Percentiles rank a stretch among this genome's conserved stretches.
These are phyloP conservation scores for Pinus taeda DNA, from an alignment of 75 land plant genomes.

Conservation along the genomic window DNA sequence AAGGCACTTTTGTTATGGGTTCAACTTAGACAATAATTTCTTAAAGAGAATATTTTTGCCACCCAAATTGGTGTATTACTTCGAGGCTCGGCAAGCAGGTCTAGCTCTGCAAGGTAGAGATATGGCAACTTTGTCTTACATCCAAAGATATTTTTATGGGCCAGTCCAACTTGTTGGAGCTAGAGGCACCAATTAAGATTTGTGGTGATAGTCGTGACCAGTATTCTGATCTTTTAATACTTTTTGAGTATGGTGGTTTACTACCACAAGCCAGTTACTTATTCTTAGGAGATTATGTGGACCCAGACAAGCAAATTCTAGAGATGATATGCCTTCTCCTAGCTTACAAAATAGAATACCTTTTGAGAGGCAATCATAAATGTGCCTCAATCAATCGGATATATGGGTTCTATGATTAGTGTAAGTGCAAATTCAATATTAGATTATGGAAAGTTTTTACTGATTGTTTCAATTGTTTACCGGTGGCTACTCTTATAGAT, in stretches of 20 bases:
- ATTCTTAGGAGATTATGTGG: conserved; percentile 78
- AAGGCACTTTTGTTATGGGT: too few relatives aligned
- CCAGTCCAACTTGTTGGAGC: too few relatives aligned
- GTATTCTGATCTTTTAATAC: conserved; percentile 68
- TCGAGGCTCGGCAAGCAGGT: too few relatives aligned
- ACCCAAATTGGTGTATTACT: too few relatives aligned
- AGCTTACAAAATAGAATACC: conserved; percentile 76
- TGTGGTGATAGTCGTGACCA: conserved; percentile 78
- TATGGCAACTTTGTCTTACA: too few relatives aligned
- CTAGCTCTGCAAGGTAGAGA: too few relatives aligned
- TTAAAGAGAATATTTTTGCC: too few relatives aligned
- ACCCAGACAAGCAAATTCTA: conserved; percentile 70
- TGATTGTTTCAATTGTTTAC: too few relatives aligned
- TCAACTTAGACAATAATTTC: too few relatives aligned
- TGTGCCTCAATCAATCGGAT: conserved; percentile 81
- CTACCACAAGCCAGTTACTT: conserved; percentile 72
- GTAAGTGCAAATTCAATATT: conserved; percentile 81
- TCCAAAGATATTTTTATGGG: too few relatives aligned
- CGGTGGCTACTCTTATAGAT: conserved; percentile 81
- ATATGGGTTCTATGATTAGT: conserved; percentile 86
- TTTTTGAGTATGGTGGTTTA: conserved; percentile 80
- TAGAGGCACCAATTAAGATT: too few relatives aligned
- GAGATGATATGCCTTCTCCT: conserved; percentile 84
- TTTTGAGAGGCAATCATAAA: conserved; percentile 74
- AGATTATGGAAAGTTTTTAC: conserved; percentile 93